phyloP scores from a whole-genome alignment of 2,329 filamentous ascomycete species.

The Exophiala dermatitidis region DNA sequence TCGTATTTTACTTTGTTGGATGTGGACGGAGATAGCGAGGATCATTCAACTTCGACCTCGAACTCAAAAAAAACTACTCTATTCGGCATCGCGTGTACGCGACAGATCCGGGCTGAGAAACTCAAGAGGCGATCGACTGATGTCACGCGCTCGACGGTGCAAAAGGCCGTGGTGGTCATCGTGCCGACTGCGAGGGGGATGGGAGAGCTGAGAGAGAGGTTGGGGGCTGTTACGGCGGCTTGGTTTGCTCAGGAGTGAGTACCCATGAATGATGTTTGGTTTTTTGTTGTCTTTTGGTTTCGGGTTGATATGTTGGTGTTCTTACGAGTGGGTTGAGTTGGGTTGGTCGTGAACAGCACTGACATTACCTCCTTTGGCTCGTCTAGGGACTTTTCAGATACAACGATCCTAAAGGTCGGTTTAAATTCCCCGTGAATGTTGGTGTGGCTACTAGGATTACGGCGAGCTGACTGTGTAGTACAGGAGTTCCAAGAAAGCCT shows the following conservation, averaged over 20 bases:
- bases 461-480: not conserved
- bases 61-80: constrained; percentile 58
- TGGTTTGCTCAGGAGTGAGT: constrained; percentile 84
- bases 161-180: constrained; percentile 95
- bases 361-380: not conserved
- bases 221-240: constrained; percentile 83
- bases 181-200: constrained; percentile 85
- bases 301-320: too few relatives aligned
- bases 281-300: constrained; percentile 3
- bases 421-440: constrained; percentile 2
- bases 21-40: too few relatives aligned
- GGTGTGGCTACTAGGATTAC: not conserved
- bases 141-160: constrained; percentile 93
- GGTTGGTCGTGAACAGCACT: not conserved
- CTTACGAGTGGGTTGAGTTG: too few relatives aligned
- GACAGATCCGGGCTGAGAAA: constrained; percentile 74
- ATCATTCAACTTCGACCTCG: too few relatives aligned
- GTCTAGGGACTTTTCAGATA: constrained; percentile 71
- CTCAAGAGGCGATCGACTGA: constrained; percentile 74
- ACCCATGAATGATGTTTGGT: not conserved
- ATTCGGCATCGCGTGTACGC: constrained; percentile 92
- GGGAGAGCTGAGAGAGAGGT: constrained; percentile 79
- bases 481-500: constrained; percentile 84
- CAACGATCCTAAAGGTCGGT: constrained; percentile 69
- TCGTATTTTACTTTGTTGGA: constrained; percentile 91